phyloP scores from a whole-genome alignment of 352 stramenopile genomes.

The Pythium phragmiticola region DNA sequence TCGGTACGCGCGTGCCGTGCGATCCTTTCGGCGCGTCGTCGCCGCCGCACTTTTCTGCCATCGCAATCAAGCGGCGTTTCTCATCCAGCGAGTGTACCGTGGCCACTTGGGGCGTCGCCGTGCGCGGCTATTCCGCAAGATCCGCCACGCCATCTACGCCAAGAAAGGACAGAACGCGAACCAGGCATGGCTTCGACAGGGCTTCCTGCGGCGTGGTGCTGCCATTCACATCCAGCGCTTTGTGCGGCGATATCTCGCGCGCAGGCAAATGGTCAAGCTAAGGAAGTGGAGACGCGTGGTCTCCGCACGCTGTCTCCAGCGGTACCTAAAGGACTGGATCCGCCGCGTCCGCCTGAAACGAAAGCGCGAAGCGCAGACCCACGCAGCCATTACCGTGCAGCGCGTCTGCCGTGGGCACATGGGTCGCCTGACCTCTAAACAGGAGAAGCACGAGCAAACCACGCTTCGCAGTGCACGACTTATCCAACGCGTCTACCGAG shows the following conservation, averaged over 20 bases:
- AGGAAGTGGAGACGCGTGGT: slow-evolving; percentile 42
- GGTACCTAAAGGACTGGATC: slow-evolving; percentile 55
- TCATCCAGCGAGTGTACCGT: slow-evolving; percentile 50
- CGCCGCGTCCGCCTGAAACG: slow-evolving; percentile 31
- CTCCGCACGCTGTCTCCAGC: slow-evolving; percentile 46
- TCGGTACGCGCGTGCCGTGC: slow-evolving; percentile 38
- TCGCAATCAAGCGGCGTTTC: slow-evolving; percentile 29
- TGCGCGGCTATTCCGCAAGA: slow-evolving; percentile 64
- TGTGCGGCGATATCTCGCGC: slow-evolving; percentile 38
- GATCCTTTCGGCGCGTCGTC: slow-evolving; percentile 30
- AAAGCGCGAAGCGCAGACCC: slow-evolving; percentile 35
- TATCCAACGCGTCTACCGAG: slow-evolving; percentile 51
- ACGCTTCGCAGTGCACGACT: slow-evolving; percentile 30
- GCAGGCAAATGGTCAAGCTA: slow-evolving; percentile 45
- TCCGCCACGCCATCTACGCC: slow-evolving; percentile 48
- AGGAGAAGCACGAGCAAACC: slow-evolving; percentile 30
- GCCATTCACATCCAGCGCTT: slow-evolving; percentile 50
- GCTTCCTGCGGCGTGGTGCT: slow-evolving; percentile 46
- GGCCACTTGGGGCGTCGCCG: slow-evolving; percentile 49
- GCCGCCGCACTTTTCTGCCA: slow-evolving; percentile 29
- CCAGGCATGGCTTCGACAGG: slow-evolving; percentile 46
- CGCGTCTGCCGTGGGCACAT: slow-evolving; percentile 44
- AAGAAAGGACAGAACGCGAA: slow-evolving; percentile 53
- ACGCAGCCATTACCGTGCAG: slow-evolving; percentile 42
- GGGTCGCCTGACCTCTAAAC: slow-evolving; percentile 32